A percentile compares a stretch with the other conserved stretches of the same genome.
phyloP scores from a whole-genome alignment of 495 filamentous ascomycete species.

The Cercophora samala region DNA sequence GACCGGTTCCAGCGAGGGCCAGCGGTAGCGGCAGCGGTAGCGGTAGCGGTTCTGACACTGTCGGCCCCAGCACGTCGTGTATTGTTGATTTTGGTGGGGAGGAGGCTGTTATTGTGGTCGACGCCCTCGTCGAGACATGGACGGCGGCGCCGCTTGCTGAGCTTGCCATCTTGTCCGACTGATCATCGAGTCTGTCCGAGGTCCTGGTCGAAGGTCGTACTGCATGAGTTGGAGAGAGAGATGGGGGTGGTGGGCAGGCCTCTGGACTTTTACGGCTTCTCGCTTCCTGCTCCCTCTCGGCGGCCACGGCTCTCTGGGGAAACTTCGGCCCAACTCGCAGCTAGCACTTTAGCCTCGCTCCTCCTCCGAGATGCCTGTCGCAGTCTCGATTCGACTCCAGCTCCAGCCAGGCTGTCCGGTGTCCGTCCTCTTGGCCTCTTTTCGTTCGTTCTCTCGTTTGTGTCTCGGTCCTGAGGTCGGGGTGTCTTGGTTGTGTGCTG shows the following conservation, averaged over 20 bases:
- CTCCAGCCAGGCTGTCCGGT: background rate
- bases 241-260: slow-evolving; percentile 9
- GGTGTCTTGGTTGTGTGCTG: background rate
- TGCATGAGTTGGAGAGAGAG: background rate
- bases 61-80: background rate
- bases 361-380: background rate
- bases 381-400: background rate
- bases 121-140: slow-evolving; percentile 25
- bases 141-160: slow-evolving; percentile 28
- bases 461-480: too few species aligned
- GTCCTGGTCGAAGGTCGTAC: slow-evolving; percentile 5
- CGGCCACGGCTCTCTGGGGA: slow-evolving; percentile 9
- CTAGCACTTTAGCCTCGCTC: slow-evolving; percentile 8
- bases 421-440: background rate
- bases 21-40: slow-evolving; percentile 8
- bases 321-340: slow-evolving; percentile 9
- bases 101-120: slow-evolving; percentile 13
- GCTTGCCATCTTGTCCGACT: slow-evolving; percentile 26
- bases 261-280: slow-evolving; percentile 1
- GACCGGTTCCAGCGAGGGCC: background rate
- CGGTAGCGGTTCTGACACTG: background rate
- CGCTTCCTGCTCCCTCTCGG: slow-evolving; percentile 5
- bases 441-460: too few species aligned
- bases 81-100: background rate
- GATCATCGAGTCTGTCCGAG: slow-evolving; percentile 28